Evolutionary conservation across 2,329 filamentous ascomycete species (phyloP), one percentile per base, ranked within the genome.

Genomic region (Hymenoscyphus fraxineus): DNA sequence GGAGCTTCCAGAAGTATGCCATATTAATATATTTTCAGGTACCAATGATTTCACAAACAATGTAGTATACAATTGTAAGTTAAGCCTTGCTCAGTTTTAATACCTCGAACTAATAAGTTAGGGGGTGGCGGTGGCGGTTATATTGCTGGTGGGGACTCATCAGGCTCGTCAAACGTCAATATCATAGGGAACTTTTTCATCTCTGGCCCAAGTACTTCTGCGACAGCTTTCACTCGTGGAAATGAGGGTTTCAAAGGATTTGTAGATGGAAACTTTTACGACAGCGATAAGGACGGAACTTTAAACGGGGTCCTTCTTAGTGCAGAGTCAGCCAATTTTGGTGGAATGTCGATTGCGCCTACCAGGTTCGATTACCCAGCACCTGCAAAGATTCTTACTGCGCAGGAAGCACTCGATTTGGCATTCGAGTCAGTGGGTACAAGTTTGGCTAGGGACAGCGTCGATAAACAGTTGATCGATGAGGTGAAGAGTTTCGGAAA

Each of bases 131-230:
- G 59, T 32, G 59, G 59, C 15, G 59, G 59, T 3, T 60, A 60
- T 60, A 82, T 82, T 0, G 82, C 82, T n/a, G 59, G 59, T 32
- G 66, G 47, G 2, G 82, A 83, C 65, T 81, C 80, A 40, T 74
- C 70, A 0, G 81, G 78, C 4, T 69, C 76, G 32, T 83, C 79
- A 61, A 77, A 80, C 59, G 81, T 78, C 5, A 83, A 85, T 66
- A 81, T 85, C 63, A 76, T 84, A 61, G 81, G 81, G 65, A 85
- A 85, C 73, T 85, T 85, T 72, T 85, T 84, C 73, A 82, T 85
- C 65, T 80, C 79, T 1, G 83, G 83, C 0, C 83, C 82, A 0
- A 79, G 76, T 57, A 84, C 82, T 3, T 19, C 38, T 22, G 38
- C 27, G 12, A 41, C 40, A 3, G 59, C 59, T n/a, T 60, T 60